phyloP scores from a whole-genome alignment of 441 rosid genomes.

The Erodium trifolium region DNA sequence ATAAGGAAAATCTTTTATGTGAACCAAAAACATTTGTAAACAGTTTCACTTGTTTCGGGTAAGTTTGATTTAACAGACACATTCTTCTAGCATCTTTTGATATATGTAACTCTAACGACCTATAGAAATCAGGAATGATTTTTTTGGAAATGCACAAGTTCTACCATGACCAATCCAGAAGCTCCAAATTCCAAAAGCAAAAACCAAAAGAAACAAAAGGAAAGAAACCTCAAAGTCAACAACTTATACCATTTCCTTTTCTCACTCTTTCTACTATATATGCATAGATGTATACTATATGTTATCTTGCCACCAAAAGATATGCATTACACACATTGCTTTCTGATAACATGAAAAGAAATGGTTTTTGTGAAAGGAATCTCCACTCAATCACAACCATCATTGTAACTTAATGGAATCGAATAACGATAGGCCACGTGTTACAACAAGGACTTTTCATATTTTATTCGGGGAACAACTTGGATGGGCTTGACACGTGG shows the following conservation, averaged over 20 bases:
- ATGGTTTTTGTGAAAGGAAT: background rate
- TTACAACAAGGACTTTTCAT: background rate
- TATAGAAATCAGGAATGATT: too few species aligned
- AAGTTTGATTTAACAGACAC: background rate
- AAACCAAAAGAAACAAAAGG: background rate
- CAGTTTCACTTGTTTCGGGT: background rate
- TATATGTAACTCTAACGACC: too few species aligned
- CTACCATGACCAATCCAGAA: background rate
- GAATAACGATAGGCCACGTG: constrained; percentile 6
- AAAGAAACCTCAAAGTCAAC: background rate
- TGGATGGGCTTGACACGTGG: constrained; percentile 5
- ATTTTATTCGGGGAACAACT: constrained; percentile 8
- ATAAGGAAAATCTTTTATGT: background rate
- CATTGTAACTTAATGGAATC: background rate
- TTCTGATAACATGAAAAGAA: background rate
- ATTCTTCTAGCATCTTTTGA: background rate
- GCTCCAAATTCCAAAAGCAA: background rate
- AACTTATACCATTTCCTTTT: background rate
- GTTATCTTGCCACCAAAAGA: background rate
- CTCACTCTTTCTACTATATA: background rate
- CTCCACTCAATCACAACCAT: background rate
- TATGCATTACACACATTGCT: background rate
- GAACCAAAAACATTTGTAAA: background rate
- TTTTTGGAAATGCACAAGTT: background rate
- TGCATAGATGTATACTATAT: background rate